Percentiles rank a stretch among this genome's conserved stretches.
Conservation (phyloP, 805 yeast genomes). For the Metschnikowia drakensbergensis region DNA sequence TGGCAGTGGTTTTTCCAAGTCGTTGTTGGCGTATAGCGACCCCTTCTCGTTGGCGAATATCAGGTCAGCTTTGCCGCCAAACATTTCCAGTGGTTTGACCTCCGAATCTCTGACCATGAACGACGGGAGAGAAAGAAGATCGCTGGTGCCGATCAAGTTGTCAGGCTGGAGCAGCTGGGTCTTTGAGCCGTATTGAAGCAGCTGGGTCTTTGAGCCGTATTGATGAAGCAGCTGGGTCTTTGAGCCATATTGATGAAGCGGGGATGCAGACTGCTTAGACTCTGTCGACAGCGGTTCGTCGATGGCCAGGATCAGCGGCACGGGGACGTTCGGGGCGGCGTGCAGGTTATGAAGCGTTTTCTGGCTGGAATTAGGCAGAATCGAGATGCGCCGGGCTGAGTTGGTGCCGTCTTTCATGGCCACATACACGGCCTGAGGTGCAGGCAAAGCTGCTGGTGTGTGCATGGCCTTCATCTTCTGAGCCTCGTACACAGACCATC, state of each 20-base stretch:
- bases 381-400: conserved; percentile 7
- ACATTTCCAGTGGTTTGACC: conserved; percentile 8
- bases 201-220: background rate
- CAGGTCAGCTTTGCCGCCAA: background rate
- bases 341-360: background rate
- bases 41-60: background rate
- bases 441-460: no score
- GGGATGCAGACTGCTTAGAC: no score
- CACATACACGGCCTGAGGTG: conserved; percentile 3
- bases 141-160: background rate
- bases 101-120: conserved; percentile 14
- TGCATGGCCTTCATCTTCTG: background rate
- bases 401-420: conserved; percentile 9
- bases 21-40: background rate
- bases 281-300: no score
- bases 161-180: background rate
- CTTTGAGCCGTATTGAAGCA: background rate
- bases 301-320: no score
- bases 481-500: conserved; percentile 11
- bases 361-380: background rate
- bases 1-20: background rate
- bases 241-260: no score
- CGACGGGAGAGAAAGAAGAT: conserved; percentile 9
- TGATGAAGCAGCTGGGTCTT: background rate
- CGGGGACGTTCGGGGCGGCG: background rate